phyloP scores from a whole-genome alignment of 805 yeast genomes.

The Candida yuanshanica region DNA sequence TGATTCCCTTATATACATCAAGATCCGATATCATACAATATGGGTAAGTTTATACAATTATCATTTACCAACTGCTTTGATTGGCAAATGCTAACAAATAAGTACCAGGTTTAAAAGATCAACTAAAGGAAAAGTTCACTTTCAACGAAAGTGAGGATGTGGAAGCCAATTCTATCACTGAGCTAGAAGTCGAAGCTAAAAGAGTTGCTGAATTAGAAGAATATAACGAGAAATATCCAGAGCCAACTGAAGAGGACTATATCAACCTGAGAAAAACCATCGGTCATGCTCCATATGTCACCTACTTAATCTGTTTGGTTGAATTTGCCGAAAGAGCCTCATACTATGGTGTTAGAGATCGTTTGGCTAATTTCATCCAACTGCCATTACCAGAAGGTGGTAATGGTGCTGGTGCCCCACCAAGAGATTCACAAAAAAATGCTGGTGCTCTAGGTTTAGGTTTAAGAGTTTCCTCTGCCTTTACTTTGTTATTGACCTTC shows the following conservation, averaged over 20 bases:
- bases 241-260: slow-evolving; percentile 44
- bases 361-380: slow-evolving; percentile 77
- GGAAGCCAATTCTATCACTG: neutral
- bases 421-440: slow-evolving; percentile 18
- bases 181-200: slow-evolving; percentile 2
- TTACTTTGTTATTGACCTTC: slow-evolving; percentile 71
- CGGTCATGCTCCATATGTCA: slow-evolving; percentile 43
- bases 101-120: no score
- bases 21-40: no score
- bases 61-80: no score
- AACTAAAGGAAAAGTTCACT: no score
- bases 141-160: no score
- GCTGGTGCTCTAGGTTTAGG: slow-evolving; percentile 57
- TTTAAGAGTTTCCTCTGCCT: slow-evolving; percentile 60
- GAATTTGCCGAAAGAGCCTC: slow-evolving; percentile 81
- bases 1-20: no score
- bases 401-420: slow-evolving; percentile 29
- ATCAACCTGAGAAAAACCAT: slow-evolving; percentile 29
- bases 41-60: no score
- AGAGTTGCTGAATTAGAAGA: slow-evolving; percentile 7
- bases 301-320: slow-evolving; percentile 54
- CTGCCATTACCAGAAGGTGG: slow-evolving; percentile 35
- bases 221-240: slow-evolving; percentile 16
- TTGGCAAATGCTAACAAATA: no score
- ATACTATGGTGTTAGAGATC: slow-evolving; percentile 72